phyloP scores from a whole-genome alignment of 805 yeast genomes.

The Teunomyces cretensis region DNA sequence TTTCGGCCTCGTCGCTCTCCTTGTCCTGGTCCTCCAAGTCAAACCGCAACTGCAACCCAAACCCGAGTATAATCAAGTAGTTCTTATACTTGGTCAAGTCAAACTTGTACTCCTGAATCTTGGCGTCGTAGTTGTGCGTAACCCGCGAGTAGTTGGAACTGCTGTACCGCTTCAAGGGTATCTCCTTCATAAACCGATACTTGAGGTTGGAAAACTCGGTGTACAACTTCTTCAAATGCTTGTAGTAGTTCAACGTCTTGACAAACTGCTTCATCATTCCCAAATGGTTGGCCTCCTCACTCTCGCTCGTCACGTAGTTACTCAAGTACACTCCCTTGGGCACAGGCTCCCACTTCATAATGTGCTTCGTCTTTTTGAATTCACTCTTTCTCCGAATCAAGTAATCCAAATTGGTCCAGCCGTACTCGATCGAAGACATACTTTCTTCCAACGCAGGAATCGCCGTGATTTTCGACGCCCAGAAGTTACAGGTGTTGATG shows the following conservation, averaged over 20 bases:
- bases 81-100: conserved; percentile 46
- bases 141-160: conserved; percentile 36
- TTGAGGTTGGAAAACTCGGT: conserved; percentile 31
- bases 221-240: conserved; percentile 35
- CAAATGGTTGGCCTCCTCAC: conserved; percentile 27
- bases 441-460: conserved; percentile 70
- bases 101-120: conserved; percentile 41
- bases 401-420: conserved; percentile 58
- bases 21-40: conserved; percentile 38
- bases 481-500: conserved; percentile 78
- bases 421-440: conserved; percentile 76
- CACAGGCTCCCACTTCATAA: conserved; percentile 44
- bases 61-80: conserved; percentile 46
- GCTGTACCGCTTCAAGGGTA: conserved; percentile 19
- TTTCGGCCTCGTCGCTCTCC: conserved; percentile 14
- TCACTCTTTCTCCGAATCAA: conserved; percentile 25
- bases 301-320: conserved; percentile 24
- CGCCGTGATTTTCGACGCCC: conserved; percentile 85
- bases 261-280: conserved; percentile 46
- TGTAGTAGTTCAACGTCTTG: conserved; percentile 41
- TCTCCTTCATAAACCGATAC: conserved; percentile 27
- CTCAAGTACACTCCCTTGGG: conserved; percentile 43
- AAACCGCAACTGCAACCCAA: conserved; percentile 46
- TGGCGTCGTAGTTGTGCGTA: conserved; percentile 39
- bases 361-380: conserved; percentile 32